These are phyloP conservation scores for Periglandula ipomoeae DNA, from an alignment of 2,329 filamentous ascomycete species.

Conservation along the genomic window DNA sequence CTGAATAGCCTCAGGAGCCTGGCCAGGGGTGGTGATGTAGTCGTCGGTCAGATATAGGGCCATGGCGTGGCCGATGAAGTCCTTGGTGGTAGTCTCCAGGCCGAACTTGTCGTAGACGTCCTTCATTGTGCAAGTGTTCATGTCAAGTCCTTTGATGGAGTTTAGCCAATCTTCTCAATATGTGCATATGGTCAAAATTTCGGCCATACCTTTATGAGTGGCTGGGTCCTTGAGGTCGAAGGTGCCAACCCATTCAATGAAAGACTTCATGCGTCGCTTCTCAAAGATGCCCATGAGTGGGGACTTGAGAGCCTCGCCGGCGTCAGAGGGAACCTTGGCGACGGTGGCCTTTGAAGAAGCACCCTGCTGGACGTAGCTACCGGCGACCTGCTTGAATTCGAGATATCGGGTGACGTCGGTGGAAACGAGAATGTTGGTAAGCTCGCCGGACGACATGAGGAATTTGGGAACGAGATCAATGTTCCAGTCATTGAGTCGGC, in stretches of 20 bases:
- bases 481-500: conserved; percentile 96
- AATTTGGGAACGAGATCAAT: conserved; percentile 98
- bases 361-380: conserved; percentile 93
- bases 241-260: conserved; percentile 88
- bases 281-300: conserved; percentile 96
- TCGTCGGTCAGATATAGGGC: conserved; percentile 86
- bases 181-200: too few species aligned
- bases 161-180: conserved; percentile 11
- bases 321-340: conserved; percentile 93
- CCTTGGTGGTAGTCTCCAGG: conserved; percentile 77
- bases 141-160: conserved; percentile 57
- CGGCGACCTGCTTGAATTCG: conserved; percentile 90
- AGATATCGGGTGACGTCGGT: conserved; percentile 86
- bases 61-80: conserved; percentile 98
- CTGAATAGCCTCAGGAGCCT: conserved; percentile 76
- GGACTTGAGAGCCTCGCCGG: conserved; percentile 79
- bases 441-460: conserved; percentile 95
- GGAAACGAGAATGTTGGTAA: conserved; percentile 96
- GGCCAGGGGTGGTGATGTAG: conserved; percentile 67
- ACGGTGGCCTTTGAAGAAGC: conserved; percentile 75
- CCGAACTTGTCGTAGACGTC: conserved; percentile 99
- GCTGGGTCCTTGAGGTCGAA: conserved; percentile 75
- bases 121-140: conserved; percentile 79
- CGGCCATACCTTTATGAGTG: conserved; percentile 82
- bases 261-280: conserved; percentile 94